Base-by-base conservation (phyloP, 257 asterid species). In the Solanum piurae region DNA sequence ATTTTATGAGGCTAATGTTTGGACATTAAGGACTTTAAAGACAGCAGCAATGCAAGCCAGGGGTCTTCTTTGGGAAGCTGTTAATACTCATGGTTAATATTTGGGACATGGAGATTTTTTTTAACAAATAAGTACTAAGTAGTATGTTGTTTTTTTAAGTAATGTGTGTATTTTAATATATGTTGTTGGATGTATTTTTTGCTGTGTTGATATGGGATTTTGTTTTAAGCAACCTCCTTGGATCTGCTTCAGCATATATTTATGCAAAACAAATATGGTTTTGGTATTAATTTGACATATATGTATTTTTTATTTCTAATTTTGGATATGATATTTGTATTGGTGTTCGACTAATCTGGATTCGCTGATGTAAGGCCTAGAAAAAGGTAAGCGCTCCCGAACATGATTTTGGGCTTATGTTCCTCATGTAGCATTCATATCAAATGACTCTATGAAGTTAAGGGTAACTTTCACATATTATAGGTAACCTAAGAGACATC, bases 21-120 rank as follows among this genome's bases (percentile, higher is more conserved):
- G 84, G 93, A 97, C 99, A 8, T 3, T 97, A 2, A 89, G 86
- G 91, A 96, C 98, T 0, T 92, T 97, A 4, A 91, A 94, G 87
- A 34, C 86, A 0, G 99, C 99, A 8, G 99, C 99, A 0, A 27
- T 94, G 89, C 93, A 94, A 91, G 99, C 99, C 7, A 90, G 96
- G 40, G 95, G 85, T 89, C 89, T 96, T 91, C 88, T 95, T 31
- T 96, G 99, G 99, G 99, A 96, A 89, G 99, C 98, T 88, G 90
- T 96, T 10, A 95, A 95, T 88, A 96, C 98, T 25, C 98, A 95
- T 87, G 99, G 99, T 69, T 95, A 94, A 94, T 14, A 40, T 16
- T 82, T 82, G 27, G 27, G 10, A 27, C 0, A 14, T 44, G 64
- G 84, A 79, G 11, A 27, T 4, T 25, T 29, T 23, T 40, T 44